phyloP scores from a whole-genome alignment of 1,284 basidiomycete genomes.

The Earliella scabrosa region DNA sequence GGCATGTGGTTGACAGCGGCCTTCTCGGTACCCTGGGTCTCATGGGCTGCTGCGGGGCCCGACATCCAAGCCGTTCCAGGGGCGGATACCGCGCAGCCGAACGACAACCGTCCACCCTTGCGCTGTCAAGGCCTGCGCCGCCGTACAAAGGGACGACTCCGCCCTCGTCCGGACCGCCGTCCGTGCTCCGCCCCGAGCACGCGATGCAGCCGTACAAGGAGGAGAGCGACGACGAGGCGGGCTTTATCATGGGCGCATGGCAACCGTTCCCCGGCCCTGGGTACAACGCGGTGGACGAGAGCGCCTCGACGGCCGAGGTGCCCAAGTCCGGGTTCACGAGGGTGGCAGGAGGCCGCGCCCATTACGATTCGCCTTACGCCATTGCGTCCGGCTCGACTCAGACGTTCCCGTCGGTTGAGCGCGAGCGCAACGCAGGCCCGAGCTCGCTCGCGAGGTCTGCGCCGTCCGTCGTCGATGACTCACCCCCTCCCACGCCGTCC shows the following conservation, averaged over 20 bases:
- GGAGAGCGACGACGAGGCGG: slow-evolving; percentile 78
- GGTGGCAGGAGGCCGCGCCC: slow-evolving; percentile 78
- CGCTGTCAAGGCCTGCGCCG: slow-evolving; percentile 32
- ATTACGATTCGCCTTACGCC: slow-evolving; percentile 79
- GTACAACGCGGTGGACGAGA: slow-evolving; percentile 48
- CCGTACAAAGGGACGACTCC: slow-evolving; percentile 40
- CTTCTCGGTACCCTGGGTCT: slow-evolving; percentile 82
- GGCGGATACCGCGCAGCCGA: slow-evolving; percentile 28
- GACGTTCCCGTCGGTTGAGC: slow-evolving; percentile 68
- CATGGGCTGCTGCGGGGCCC: slow-evolving; percentile 73
- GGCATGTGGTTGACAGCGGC: slow-evolving; percentile 81
- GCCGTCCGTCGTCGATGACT: slow-evolving; percentile 40
- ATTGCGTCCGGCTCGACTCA: slow-evolving; percentile 58
- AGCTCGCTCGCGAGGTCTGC: slow-evolving; percentile 24
- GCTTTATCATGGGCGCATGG: slow-evolving; percentile 87
- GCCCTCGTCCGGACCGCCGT: slow-evolving; percentile 63
- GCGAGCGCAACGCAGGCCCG: slow-evolving; percentile 34
- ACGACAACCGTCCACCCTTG: slow-evolving; percentile 33
- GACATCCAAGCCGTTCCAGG: slow-evolving; percentile 45
- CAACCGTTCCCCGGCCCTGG: slow-evolving; percentile 66
- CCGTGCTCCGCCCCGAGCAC: slow-evolving; percentile 78
- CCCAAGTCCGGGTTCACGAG: slow-evolving; percentile 72
- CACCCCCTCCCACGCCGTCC: slow-evolving; percentile 58
- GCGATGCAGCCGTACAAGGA: slow-evolving; percentile 76
- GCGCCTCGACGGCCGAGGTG: slow-evolving; percentile 38